Conservation (phyloP, 352 stramenopile species). For the Globisporangium orthogonon region DNA sequence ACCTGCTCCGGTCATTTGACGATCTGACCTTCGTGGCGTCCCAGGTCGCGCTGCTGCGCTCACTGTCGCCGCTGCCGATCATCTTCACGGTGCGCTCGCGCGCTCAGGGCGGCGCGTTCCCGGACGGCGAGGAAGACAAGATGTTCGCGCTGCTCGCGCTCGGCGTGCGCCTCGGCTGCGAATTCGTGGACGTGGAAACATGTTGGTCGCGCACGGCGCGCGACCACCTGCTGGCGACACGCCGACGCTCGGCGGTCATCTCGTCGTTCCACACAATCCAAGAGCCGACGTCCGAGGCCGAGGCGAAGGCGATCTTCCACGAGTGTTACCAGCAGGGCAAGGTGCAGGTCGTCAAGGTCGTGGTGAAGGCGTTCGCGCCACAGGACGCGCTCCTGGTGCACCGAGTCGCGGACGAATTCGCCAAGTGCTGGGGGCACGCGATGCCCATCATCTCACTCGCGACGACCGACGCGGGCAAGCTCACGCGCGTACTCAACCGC, state of each 20-base stretch:
- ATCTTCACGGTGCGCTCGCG: constrained; percentile 96
- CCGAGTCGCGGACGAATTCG: constrained; percentile 51
- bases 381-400: constrained; percentile 88
- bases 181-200: constrained; percentile 96
- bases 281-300: constrained; percentile 34
- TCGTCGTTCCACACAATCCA: constrained; percentile 76
- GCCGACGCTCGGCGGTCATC: constrained; percentile 55
- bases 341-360: constrained; percentile 90
- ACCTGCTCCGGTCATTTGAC: constrained; percentile 73
- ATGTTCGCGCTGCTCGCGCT: constrained; percentile 87
- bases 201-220: constrained; percentile 74
- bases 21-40: constrained; percentile 57
- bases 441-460: constrained; percentile 94
- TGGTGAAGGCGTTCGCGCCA: constrained; percentile 73
- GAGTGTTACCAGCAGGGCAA: constrained; percentile 60
- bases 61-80: constrained; percentile 90
- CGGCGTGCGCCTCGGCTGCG: constrained; percentile 90
- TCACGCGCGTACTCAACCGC: constrained; percentile 93
- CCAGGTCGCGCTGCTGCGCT: constrained; percentile 71
- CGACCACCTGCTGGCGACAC: constrained; percentile 32
- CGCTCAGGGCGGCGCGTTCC: constrained; percentile 92
- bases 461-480: constrained; percentile 89
- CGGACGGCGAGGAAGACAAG: constrained; percentile 83
- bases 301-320: constrained; percentile 48
- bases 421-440: constrained; percentile 38